phyloP scores from a whole-genome alignment of 345 rosid genomes.

The Eucalyptus globulus region DNA sequence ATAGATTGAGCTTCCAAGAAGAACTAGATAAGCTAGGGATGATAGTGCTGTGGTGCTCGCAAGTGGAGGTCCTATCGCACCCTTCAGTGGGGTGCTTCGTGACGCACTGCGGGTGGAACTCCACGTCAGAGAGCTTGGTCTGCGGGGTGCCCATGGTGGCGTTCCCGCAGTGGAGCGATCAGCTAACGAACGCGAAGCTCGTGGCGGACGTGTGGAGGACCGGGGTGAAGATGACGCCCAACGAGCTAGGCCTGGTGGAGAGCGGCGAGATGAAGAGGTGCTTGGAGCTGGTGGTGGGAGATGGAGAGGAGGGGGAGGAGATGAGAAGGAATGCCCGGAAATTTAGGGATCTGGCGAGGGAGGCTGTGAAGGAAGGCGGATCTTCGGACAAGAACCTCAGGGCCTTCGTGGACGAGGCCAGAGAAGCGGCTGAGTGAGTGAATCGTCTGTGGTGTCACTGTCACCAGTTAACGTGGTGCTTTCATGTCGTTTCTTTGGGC shows the following conservation, averaged over 20 bases:
- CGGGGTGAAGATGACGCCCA: neutral
- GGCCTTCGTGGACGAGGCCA: neutral
- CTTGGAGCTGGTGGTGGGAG: no score
- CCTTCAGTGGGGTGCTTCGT: slow-evolving; percentile 20
- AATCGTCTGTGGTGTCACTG: no score
- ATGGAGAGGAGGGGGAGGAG: no score
- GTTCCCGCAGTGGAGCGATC: slow-evolving; percentile 17
- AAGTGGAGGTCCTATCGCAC: slow-evolving; percentile 20
- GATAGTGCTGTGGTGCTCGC: slow-evolving; percentile 27
- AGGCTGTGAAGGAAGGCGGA: slow-evolving; percentile 5
- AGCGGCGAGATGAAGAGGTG: slow-evolving; percentile 11
- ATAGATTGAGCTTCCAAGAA: neutral
- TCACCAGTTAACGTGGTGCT: neutral
- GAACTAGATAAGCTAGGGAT: neutral
- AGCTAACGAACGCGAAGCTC: slow-evolving; percentile 13
- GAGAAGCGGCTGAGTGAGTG: neutral
- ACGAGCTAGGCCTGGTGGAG: neutral
- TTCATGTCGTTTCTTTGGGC: neutral
- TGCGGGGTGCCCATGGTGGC: slow-evolving; percentile 13
- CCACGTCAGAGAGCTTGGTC: slow-evolving; percentile 17
- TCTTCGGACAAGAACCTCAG: slow-evolving; percentile 1
- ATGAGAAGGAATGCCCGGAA: no score
- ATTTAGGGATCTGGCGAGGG: no score
- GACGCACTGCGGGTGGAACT: slow-evolving; percentile 31
- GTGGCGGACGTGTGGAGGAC: slow-evolving; percentile 15